These are phyloP conservation scores for Lipomyces anomalus DNA, from an alignment of 805 yeast genomes.

Conservation along the genomic window DNA sequence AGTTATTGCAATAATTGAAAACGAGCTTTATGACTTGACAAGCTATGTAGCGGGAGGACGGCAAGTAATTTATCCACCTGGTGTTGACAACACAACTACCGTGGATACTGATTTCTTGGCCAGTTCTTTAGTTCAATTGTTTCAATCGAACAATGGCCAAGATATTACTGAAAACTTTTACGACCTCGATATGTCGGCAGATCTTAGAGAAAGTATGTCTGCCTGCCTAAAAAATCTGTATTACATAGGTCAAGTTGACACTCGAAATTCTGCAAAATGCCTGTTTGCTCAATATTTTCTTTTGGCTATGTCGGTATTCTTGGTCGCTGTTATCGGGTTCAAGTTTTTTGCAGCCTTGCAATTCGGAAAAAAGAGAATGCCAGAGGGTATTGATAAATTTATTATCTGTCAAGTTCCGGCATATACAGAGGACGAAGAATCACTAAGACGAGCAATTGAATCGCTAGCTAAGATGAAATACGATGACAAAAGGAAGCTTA, in stretches of 20 bases:
- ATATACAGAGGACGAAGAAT: conserved; percentile 54
- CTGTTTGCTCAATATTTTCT: conserved; percentile 40
- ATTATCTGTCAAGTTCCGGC: conserved; percentile 48
- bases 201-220: conserved; percentile 27
- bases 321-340: conserved; percentile 34
- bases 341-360: conserved; percentile 41
- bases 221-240: conserved; percentile 38
- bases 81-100: conserved; percentile 24
- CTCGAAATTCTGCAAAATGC: conserved; percentile 36
- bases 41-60: conserved; percentile 36
- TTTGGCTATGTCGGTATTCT: conserved; percentile 37
- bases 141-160: conserved; percentile 34
- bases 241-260: conserved; percentile 38
- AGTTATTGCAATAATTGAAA: conserved; percentile 34
- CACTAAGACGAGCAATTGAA: conserved; percentile 52
- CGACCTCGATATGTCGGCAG: conserved; percentile 26
- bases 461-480: conserved; percentile 53
- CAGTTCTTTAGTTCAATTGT: conserved; percentile 29
- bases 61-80: conserved; percentile 30
- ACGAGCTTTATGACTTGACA: conserved; percentile 37
- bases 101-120: conserved; percentile 33
- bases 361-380: conserved; percentile 32
- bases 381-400: conserved; percentile 38
- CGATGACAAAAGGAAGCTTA: conserved; percentile 54
- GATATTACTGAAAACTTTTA: conserved; percentile 33